Evolutionary conservation across 2,329 filamentous ascomycete genomes (phyloP), one percentile per base, ranked within the genome.

Genomic region (Nigrospora osmanthi): DNA sequence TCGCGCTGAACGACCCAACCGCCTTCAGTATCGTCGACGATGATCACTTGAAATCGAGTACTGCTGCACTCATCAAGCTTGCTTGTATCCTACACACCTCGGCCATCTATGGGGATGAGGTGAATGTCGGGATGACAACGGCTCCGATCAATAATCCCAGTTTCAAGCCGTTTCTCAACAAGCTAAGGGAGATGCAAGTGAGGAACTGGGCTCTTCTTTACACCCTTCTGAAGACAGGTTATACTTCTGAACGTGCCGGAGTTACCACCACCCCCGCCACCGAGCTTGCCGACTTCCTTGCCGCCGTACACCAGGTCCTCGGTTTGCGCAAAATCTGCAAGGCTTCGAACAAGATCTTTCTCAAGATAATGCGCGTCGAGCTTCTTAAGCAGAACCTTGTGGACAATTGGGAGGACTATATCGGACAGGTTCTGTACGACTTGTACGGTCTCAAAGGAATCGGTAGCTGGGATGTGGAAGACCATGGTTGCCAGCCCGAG

Each of bases 171-270:
- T 72, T 85, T 52, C 75, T 82, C 46, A 81, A 78, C 45, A 89
- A 84, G 57, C 70, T 97, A 37, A 82, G 89, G 35, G 89, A 97
- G 54, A 85, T 95, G 73, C 85, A 95, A 56, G 79, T 95, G 3
- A 82, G 89, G 32, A 80, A 83, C 11, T 97, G 93, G 91, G 89
- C 87, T 34, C 68, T 97, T 35, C 83, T 91, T 50, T 98, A 96
- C 58, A 78, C 80, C 0, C 67, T 96, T 42, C 64, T 96, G 37
- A 86, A 85, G 58, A 83, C 89, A 50, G 86, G 80, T 4, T 81
- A 90, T 28, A 66, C 70, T 6, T 86, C 90, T 52, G 80, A 85
- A 52, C 63, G 67, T 10, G 74, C 80, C 1, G 61, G 80, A 1
- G 61, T 76, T 0, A 91, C 89, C 54, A 70, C 80, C 3, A 76